Conservation (phyloP, 345 rosid genomes). For the Acer negundo region DNA sequence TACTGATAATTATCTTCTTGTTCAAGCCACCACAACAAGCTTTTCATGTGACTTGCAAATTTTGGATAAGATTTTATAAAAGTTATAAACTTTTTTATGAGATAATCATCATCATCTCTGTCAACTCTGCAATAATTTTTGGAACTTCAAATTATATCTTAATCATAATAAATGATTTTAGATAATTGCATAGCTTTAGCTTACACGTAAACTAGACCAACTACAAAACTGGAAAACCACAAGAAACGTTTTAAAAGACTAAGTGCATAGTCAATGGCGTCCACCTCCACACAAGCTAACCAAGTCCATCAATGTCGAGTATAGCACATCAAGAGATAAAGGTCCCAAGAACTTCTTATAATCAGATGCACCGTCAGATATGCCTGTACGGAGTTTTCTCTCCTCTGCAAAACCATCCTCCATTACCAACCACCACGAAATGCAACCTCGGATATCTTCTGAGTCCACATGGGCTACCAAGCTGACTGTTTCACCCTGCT, state of each 20-base stretch:
- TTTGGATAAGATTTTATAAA: slow-evolving; percentile 4
- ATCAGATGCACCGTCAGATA: slow-evolving; percentile 48
- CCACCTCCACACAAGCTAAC: slow-evolving; percentile 67
- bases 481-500: slow-evolving; percentile 79
- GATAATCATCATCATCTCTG: too few species aligned
- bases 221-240: not conserved
- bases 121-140: too few species aligned
- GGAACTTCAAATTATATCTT: not conserved
- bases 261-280: slow-evolving; percentile 23
- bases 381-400: slow-evolving; percentile 44
- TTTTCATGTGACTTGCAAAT: not conserved
- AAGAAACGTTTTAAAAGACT: not conserved
- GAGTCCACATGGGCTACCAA: slow-evolving; percentile 87
- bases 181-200: not conserved
- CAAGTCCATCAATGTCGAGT: slow-evolving; percentile 75
- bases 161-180: too few species aligned
- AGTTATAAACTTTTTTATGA: not conserved
- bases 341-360: slow-evolving; percentile 73
- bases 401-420: slow-evolving; percentile 73
- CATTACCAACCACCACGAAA: slow-evolving; percentile 92
- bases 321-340: slow-evolving; percentile 66
- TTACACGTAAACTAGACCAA: not conserved
- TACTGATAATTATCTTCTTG: too few species aligned
- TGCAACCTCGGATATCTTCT: slow-evolving; percentile 66
- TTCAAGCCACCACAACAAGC: not conserved